phyloP scores from a whole-genome alignment of 495 filamentous ascomycete species.

The Xylaria longipes region DNA sequence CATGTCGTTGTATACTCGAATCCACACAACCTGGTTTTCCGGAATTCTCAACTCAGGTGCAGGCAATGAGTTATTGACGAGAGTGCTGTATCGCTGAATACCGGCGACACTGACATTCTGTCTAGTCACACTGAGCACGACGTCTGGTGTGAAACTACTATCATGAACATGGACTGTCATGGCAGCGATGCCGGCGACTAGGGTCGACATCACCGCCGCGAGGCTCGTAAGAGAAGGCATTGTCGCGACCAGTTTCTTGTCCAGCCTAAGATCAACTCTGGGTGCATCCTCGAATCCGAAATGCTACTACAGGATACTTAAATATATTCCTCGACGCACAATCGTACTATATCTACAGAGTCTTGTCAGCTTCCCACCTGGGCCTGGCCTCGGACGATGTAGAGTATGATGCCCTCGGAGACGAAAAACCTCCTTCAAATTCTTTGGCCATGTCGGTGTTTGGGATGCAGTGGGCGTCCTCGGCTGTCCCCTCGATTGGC shows the following conservation, averaged over 20 bases:
- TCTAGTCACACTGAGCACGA: constrained; percentile 52
- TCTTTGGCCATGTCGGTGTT: constrained; percentile 9
- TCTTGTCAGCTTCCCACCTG: constrained; percentile 10
- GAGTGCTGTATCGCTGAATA: constrained; percentile 41
- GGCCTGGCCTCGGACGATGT: background rate
- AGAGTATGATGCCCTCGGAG: background rate
- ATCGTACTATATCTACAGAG: background rate
- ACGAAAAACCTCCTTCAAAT: background rate
- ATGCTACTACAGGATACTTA: background rate
- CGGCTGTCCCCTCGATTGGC: background rate
- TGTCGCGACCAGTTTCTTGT: background rate
- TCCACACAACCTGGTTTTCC: constrained; percentile 54
- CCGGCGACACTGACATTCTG: constrained; percentile 46
- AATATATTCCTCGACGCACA: background rate
- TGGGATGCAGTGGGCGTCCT: background rate
- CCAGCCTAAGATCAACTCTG: background rate
- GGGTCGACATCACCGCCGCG: constrained; percentile 7
- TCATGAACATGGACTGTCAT: constrained; percentile 14
- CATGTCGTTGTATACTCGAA: constrained; percentile 63
- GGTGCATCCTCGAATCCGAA: background rate
- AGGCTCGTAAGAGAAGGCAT: constrained; percentile 12
- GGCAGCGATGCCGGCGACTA: constrained; percentile 11
- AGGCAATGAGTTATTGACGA: constrained; percentile 58
- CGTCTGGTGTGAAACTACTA: constrained; percentile 44
- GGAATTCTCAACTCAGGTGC: constrained; percentile 52